A percentile compares a stretch with the other conserved stretches of the same genome.
These are phyloP conservation scores for Ophiostoma piceae DNA, from an alignment of 2,329 filamentous ascomycete genomes.

Conservation along the genomic window DNA sequence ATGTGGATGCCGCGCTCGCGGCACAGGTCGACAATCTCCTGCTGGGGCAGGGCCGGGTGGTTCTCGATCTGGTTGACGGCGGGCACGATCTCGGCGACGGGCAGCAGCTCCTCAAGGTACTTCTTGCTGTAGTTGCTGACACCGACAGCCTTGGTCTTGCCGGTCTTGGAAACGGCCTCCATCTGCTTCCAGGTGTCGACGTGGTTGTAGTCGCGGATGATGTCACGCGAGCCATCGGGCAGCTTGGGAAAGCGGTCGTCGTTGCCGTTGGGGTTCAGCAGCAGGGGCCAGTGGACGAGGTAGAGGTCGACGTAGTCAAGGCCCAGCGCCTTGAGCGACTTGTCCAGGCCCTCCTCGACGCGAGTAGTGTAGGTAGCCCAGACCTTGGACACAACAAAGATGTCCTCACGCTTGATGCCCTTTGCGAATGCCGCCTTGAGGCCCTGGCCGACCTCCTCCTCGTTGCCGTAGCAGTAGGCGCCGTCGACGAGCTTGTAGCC, in stretches of 20 bases:
- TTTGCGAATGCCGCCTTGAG: conserved; percentile 65
- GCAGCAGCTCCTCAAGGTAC: conserved; percentile 52
- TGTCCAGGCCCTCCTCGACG: conserved; percentile 63
- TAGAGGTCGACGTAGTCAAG: conserved; percentile 78
- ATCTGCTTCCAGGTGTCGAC: conserved; percentile 72
- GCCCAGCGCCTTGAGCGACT: conserved; percentile 66
- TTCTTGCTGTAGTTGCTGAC: conserved; percentile 55
- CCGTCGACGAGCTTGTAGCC: conserved; percentile 62
- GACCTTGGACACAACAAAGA: conserved; percentile 81
- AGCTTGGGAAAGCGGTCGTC: conserved; percentile 70
- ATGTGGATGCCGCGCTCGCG: conserved; percentile 63
- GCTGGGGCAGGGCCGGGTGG: conserved; percentile 65
- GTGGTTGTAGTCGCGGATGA: conserved; percentile 64
- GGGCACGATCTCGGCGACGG: conserved; percentile 50
- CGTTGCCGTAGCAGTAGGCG: conserved; percentile 74
- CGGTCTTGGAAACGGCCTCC: conserved; percentile 58
- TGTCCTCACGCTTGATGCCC: conserved; percentile 68
- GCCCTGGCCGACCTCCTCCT: conserved; percentile 74
- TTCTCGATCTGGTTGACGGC: conserved; percentile 71
- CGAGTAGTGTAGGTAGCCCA: conserved; percentile 75
- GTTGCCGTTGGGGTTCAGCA: conserved; percentile 73
- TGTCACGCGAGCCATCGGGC: conserved; percentile 67
- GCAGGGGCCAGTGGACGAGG: conserved; percentile 77
- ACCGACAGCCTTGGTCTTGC: conserved; percentile 52
- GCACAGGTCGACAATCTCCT: conserved; percentile 66